phyloP scores from a whole-genome alignment of 306 rosid genomes.

The Psophocarpus tetragonolobus region DNA sequence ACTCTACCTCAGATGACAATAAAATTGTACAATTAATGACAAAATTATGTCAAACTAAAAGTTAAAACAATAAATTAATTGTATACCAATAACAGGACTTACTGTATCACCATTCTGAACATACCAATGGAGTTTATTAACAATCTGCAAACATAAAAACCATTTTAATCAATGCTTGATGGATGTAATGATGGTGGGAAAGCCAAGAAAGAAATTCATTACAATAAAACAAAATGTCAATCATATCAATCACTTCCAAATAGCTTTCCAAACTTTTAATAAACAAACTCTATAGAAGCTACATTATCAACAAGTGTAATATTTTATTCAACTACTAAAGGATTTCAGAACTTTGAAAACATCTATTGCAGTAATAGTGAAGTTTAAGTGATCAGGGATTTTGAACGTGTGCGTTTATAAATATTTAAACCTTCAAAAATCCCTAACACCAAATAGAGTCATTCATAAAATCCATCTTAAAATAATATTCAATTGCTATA shows the following conservation, averaged over 20 bases:
- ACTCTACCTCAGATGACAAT: constrained; percentile 3
- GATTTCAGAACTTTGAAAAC: constrained; percentile 7
- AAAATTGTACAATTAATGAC: not conserved
- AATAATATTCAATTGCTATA: not conserved
- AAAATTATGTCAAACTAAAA: not conserved
- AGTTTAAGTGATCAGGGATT: not conserved
- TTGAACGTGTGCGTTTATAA: not conserved
- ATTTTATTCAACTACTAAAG: not conserved
- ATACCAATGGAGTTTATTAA: constrained; percentile 76
- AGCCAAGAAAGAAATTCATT: constrained; percentile 11
- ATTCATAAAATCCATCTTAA: not conserved
- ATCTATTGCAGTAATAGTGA: not conserved
- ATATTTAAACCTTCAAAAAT: constrained; percentile 6
- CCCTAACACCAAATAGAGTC: not conserved
- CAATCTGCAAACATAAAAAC: constrained; percentile 65
- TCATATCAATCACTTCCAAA: constrained; percentile 16
- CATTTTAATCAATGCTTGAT: constrained; percentile 35
- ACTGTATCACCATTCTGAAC: constrained; percentile 74
- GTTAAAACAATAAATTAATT: not conserved
- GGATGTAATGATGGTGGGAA: constrained; percentile 19
- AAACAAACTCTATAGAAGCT: not conserved
- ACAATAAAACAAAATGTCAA: constrained; percentile 17
- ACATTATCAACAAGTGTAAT: constrained; percentile 13
- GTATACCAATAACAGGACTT: constrained; percentile 34
- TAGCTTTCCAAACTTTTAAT: not conserved